Conservation (phyloP, 1,284 basidiomycete genomes). For the Anthracocystis setariae region DNA sequence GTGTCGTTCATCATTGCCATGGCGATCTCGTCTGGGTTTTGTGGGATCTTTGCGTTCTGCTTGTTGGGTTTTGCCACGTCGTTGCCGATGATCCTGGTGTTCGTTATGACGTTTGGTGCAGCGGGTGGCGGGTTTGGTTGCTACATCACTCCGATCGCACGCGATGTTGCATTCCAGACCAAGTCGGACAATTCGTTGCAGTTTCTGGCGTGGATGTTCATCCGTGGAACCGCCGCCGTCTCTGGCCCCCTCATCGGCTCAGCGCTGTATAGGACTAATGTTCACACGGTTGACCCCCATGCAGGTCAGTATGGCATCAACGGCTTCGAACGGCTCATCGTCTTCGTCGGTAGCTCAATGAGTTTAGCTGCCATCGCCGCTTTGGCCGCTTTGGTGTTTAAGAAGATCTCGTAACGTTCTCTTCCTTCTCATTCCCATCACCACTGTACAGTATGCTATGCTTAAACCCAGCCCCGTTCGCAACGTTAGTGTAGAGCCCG, state of each 20-base stretch:
- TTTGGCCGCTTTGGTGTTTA: slow-evolving; percentile 4
- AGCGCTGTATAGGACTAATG: slow-evolving; percentile 27
- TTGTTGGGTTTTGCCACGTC: slow-evolving; percentile 51
- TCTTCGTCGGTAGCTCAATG: slow-evolving; percentile 39
- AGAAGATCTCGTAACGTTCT: not conserved
- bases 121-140: slow-evolving; percentile 36
- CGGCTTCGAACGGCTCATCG: slow-evolving; percentile 40
- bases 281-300: slow-evolving; percentile 8
- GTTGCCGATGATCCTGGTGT: slow-evolving; percentile 44
- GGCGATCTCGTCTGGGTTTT: slow-evolving; percentile 30
- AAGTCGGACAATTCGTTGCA: slow-evolving; percentile 25
- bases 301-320: slow-evolving; percentile 31
- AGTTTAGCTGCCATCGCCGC: slow-evolving; percentile 7
- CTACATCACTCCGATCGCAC: slow-evolving; percentile 41
- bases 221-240: slow-evolving; percentile 45
- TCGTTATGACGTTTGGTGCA: slow-evolving; percentile 50
- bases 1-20: slow-evolving; percentile 39
- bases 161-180: slow-evolving; percentile 16
- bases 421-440: no score
- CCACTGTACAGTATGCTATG: no score
- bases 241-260: slow-evolving; percentile 51
- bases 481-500: no score
- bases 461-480: no score
- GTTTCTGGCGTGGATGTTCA: slow-evolving; percentile 39
- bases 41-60: slow-evolving; percentile 28